phyloP scores from a whole-genome alignment of 495 filamentous ascomycete species.

The Daldinia decipiens region DNA sequence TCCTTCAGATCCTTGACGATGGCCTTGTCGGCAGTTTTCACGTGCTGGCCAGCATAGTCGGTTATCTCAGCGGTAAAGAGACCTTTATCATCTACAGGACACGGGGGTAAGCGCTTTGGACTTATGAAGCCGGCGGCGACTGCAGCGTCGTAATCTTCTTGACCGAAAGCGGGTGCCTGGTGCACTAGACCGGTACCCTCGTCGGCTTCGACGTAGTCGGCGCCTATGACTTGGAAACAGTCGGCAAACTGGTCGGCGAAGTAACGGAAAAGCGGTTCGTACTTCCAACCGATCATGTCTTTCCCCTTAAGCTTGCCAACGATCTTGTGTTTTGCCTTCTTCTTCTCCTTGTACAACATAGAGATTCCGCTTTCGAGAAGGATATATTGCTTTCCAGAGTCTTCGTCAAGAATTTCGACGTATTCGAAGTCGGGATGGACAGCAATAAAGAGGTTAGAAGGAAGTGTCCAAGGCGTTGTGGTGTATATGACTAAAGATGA shows the following conservation, averaged over 20 bases:
- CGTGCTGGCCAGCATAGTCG: slow-evolving; percentile 89
- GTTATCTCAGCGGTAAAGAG: slow-evolving; percentile 81
- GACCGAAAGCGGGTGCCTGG: slow-evolving; percentile 93
- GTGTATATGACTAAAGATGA: slow-evolving; percentile 58
- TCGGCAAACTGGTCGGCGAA: slow-evolving; percentile 96
- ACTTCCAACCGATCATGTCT: slow-evolving; percentile 91
- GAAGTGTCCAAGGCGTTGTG: slow-evolving; percentile 96
- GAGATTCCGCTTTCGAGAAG: slow-evolving; percentile 84
- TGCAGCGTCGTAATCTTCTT: slow-evolving; percentile 93
- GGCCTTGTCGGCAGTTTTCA: slow-evolving; percentile 92
- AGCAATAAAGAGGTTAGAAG: slow-evolving; percentile 83
- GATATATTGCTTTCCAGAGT: slow-evolving; percentile 84
- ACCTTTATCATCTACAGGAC: slow-evolving; percentile 87
- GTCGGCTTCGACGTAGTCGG: slow-evolving; percentile 89
- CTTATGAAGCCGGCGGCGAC: slow-evolving; percentile 80
- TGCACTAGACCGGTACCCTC: slow-evolving; percentile 97
- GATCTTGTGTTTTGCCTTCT: slow-evolving; percentile 96
- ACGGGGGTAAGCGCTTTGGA: slow-evolving; percentile 81
- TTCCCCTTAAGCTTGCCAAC: slow-evolving; percentile 83
- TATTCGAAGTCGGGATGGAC: slow-evolving; percentile 93
- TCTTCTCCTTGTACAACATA: slow-evolving; percentile 93
- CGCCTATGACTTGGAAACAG: slow-evolving; percentile 87
- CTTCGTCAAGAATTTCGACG: slow-evolving; percentile 87
- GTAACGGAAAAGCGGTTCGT: slow-evolving; percentile 91
- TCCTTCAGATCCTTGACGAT: slow-evolving; percentile 93